Base-by-base conservation (phyloP, 2,329 filamentous ascomycete genomes). In the Arthrobotrys sinensis region DNA sequence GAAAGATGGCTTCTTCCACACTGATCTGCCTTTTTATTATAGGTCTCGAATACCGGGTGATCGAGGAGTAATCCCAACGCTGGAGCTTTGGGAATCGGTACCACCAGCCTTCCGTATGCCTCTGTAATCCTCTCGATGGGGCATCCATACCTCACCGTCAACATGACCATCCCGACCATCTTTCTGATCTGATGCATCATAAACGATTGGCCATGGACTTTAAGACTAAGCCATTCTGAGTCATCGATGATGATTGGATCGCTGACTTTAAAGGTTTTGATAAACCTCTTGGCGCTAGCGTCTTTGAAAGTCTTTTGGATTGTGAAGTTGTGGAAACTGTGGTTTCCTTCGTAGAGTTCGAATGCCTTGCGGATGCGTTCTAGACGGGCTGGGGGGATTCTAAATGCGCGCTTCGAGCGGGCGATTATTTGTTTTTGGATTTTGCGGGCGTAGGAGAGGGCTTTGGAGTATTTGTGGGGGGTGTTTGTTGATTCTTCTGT, bases 131-230 rank as follows among this genome's bases (percentile, higher is more conserved):
- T 89, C 10, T 89, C 86, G 3, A 90, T 87, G 3, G 92, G 87
- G n/a, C 91, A 91, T 63, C 93, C 96, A 84, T 92, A 96, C 43
- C 96, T 91, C 5, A 96, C 91, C 4, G 95, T 87, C 77, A 99
- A 87, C 38, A 93, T 90, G 7, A 90, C 93, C 91, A 99, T 94
- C 71, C 93, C 93, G 14, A 99, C 93, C 96, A 99, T 98, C 64
- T 81, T 99, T 82, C 96, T 91, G 85, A 99, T 99, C 86, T 99
- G 96, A 85, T 99, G 96, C 96, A 99, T 99, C 96, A 99, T 99
- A 88, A 99, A 99, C 83, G 92, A 95, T 85, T 99, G 96, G 0
- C 96, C 96, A 85, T 99, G 96, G 24, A 99, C 94, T 84, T 97
- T 97, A 81, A 98, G 87, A 50, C 92, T 96, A 3, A 99, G 87